Evolutionary conservation across 1,139 yeast genomes (phyloP).

Genomic region (Kurtzmaniella natalensis): DNA sequence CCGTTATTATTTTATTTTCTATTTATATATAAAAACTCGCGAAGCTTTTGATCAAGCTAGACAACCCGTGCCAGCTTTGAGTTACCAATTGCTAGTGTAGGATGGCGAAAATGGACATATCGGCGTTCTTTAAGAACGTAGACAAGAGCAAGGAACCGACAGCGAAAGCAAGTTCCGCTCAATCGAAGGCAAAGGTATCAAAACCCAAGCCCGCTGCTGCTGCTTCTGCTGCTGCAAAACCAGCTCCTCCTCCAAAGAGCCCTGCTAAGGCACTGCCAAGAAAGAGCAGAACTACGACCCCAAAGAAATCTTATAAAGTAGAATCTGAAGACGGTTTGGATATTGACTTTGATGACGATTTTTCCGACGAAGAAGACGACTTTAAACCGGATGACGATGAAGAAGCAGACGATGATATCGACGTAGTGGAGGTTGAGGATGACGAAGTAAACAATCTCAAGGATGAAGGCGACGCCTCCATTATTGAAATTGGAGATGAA

Average conservation of each 20-base stretch:
- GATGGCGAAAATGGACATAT: too few species aligned
- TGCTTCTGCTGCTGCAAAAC: too few species aligned
- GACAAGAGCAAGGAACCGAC: neutral
- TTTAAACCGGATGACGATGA: slow-evolving; percentile 11
- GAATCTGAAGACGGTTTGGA: slow-evolving; percentile 1
- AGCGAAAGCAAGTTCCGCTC: too few species aligned
- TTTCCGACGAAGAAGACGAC: slow-evolving; percentile 15
- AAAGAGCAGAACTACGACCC: slow-evolving; percentile 8
- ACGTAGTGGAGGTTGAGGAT: slow-evolving; percentile 10
- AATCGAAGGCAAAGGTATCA: too few species aligned
- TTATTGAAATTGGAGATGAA: slow-evolving; percentile 2
- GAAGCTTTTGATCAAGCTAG: too few species aligned
- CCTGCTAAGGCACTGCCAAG: too few species aligned
- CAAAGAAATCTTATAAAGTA: slow-evolving; percentile 5
- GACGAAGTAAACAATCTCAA: slow-evolving; percentile 11
- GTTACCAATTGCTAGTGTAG: too few species aligned
- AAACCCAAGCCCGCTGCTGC: too few species aligned
- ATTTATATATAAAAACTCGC: too few species aligned
- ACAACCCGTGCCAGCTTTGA: too few species aligned
- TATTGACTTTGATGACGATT: slow-evolving; percentile 17
- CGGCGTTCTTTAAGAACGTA: neutral
- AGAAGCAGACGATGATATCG: slow-evolving; percentile 18
- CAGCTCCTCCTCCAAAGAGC: too few species aligned
- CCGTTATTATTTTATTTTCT: too few species aligned
- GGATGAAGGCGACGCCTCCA: slow-evolving; percentile 4